Percentiles rank a stretch among this genome's conserved stretches.
These are phyloP conservation scores for Thecaphora thlaspeos DNA, from an alignment of 1,284 basidiomycete species.

Conservation along the genomic window DNA sequence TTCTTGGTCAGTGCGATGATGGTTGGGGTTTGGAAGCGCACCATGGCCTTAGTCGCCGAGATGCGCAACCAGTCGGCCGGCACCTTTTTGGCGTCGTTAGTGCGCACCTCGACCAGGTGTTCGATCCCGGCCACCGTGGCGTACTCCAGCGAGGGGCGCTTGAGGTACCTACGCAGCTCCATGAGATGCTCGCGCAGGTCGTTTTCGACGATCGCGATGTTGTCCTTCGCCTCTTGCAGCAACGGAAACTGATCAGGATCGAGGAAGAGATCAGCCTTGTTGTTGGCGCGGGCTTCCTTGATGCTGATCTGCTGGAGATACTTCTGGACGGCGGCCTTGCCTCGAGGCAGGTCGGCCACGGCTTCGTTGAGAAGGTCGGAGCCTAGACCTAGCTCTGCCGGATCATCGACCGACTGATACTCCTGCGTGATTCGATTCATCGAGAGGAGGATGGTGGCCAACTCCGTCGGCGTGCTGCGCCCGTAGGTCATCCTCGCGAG, in stretches of 20 bases:
- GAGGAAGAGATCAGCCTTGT: conserved; percentile 73
- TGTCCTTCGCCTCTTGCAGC: conserved; percentile 64
- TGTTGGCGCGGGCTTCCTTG: conserved; percentile 69
- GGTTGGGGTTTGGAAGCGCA: conserved; percentile 79
- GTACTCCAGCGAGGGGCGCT: conserved; percentile 75
- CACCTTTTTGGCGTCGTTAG: conserved; percentile 69
- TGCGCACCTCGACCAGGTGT: conserved; percentile 64
- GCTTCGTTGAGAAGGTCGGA: conserved; percentile 71
- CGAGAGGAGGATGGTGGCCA: conserved; percentile 73
- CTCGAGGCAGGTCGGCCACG: conserved; percentile 68
- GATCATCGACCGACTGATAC: conserved; percentile 61
- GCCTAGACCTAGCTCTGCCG: conserved; percentile 60
- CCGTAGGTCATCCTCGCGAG: conserved; percentile 85
- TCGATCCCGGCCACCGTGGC: conserved; percentile 63
- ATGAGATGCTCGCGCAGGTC: conserved; percentile 77
- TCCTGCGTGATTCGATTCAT: conserved; percentile 72
- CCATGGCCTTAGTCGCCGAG: conserved; percentile 71
- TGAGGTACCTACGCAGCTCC: conserved; percentile 68
- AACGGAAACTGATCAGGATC: conserved; percentile 71
- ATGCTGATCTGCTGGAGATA: conserved; percentile 66
- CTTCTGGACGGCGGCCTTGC: conserved; percentile 64
- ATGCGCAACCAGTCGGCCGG: conserved; percentile 79
- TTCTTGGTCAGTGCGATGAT: conserved; percentile 70
- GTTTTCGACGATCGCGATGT: conserved; percentile 67
- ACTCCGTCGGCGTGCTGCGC: conserved; percentile 76